Evolutionary conservation across 2,329 filamentous ascomycete species (phyloP).

Genomic region (Botrytis medusae): DNA sequence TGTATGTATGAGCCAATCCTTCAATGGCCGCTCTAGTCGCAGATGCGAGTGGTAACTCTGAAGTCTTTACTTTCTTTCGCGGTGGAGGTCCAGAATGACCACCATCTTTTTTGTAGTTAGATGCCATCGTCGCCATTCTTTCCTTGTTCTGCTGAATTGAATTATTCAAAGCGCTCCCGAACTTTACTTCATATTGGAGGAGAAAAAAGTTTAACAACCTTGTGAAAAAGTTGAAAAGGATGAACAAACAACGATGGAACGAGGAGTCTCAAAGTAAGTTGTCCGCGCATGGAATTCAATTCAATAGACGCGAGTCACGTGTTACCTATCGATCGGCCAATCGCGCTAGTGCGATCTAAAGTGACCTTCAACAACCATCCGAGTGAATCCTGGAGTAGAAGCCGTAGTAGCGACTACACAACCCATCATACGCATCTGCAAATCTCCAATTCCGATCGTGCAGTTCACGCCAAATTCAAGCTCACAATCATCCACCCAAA

Average conservation of each 20-base stretch:
- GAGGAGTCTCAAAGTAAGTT: background rate
- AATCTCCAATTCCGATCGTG: background rate
- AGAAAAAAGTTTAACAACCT: background rate
- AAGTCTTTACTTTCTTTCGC: slow-evolving; percentile 63
- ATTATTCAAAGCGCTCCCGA: background rate
- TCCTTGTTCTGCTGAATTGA: background rate
- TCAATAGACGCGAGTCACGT: slow-evolving; percentile 11
- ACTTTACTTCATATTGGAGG: background rate
- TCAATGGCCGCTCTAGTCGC: slow-evolving; percentile 74
- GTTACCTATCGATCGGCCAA: background rate
- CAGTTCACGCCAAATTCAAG: background rate
- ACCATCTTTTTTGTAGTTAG: slow-evolving; percentile 28
- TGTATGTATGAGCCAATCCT: slow-evolving; percentile 74
- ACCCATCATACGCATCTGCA: background rate
- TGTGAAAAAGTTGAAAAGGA: background rate
- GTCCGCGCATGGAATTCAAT: background rate
- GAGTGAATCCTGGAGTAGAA: slow-evolving; percentile 9
- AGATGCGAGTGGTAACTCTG: slow-evolving; percentile 71
- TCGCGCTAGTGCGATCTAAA: slow-evolving; percentile 8
- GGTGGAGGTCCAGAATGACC: slow-evolving; percentile 24
- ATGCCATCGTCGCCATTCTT: slow-evolving; percentile 12
- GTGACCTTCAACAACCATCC: slow-evolving; percentile 14
- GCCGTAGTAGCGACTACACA: slow-evolving; percentile 2
- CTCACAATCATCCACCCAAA: background rate
- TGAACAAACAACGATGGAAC: background rate